phyloP scores from a whole-genome alignment of 202 grass and related monocot species.

The Panicum hallii region DNA sequence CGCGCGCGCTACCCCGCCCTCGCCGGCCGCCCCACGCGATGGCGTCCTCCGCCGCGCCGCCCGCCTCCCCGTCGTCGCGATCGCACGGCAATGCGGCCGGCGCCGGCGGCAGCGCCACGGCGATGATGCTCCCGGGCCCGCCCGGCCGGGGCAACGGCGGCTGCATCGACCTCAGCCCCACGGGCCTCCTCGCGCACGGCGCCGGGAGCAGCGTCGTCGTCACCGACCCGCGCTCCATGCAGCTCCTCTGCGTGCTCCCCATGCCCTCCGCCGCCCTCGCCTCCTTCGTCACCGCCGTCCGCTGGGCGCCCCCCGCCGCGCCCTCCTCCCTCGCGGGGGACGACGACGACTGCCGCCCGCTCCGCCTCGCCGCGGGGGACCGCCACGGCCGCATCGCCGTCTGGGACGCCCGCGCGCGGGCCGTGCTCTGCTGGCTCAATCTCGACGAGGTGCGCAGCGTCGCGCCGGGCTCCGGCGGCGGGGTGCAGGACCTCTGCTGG shows the following conservation, averaged over 20 bases:
- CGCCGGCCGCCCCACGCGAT: slow-evolving; percentile 5
- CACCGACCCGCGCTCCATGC: slow-evolving; percentile 89
- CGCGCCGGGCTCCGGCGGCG: slow-evolving; percentile 53
- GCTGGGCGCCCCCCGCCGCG: slow-evolving; percentile 70
- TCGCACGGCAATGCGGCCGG: slow-evolving; percentile 41
- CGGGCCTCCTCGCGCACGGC: slow-evolving; percentile 86
- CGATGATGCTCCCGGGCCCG: slow-evolving; percentile 75
- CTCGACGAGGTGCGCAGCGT: slow-evolving; percentile 64
- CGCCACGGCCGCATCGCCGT: slow-evolving; percentile 92
- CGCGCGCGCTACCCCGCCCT: neutral
- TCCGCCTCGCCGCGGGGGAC: slow-evolving; percentile 81
- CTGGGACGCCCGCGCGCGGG: slow-evolving; percentile 76
- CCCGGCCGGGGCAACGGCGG: slow-evolving; percentile 83
- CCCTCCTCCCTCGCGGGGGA: slow-evolving; percentile 47
- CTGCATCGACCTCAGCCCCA: slow-evolving; percentile 78
- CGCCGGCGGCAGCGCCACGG: slow-evolving; percentile 47
- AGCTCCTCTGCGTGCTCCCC: slow-evolving; percentile 83
- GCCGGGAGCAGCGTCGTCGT: slow-evolving; percentile 93
- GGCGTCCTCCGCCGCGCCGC: slow-evolving; percentile 40
- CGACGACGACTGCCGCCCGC: slow-evolving; percentile 60
- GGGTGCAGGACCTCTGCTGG: slow-evolving; percentile 96
- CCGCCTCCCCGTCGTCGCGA: slow-evolving; percentile 39
- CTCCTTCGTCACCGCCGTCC: slow-evolving; percentile 90
- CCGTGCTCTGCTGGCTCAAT: slow-evolving; percentile 76
- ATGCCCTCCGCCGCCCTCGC: slow-evolving; percentile 80